Percentiles rank a stretch among this genome's conserved stretches.
Evolutionary conservation across 1,284 basidiomycete genomes (phyloP).

Genomic region (Mycena sp.): DNA sequence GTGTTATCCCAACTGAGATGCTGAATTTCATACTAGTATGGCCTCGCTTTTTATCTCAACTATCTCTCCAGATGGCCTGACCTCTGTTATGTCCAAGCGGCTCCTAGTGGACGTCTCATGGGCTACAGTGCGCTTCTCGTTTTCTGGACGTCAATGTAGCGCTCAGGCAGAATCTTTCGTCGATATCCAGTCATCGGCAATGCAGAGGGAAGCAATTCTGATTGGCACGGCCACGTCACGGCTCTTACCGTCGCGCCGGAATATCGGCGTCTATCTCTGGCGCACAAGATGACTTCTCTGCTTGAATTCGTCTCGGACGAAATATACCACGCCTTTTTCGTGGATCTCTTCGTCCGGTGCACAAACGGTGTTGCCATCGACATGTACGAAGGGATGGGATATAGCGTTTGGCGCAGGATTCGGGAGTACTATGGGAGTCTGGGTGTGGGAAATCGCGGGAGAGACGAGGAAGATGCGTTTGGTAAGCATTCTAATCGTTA

Average conservation of each 20-base stretch:
- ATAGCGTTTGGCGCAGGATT: slow-evolving; percentile 87
- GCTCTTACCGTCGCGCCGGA: slow-evolving; percentile 92
- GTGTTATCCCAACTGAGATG: not conserved
- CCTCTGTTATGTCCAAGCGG: slow-evolving; percentile 83
- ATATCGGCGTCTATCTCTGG: slow-evolving; percentile 86
- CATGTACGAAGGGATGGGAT: slow-evolving; percentile 90
- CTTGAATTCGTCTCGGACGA: slow-evolving; percentile 86
- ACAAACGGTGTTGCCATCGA: slow-evolving; percentile 79
- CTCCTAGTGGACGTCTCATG: slow-evolving; percentile 84
- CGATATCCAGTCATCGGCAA: slow-evolving; percentile 89
- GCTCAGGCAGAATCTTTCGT: too few relatives aligned
- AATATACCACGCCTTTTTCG: slow-evolving; percentile 82
- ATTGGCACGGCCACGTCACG: slow-evolving; percentile 92
- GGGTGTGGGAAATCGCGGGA: slow-evolving; percentile 70
- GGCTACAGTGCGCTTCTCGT: slow-evolving; percentile 72
- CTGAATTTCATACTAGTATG: slow-evolving; percentile 63
- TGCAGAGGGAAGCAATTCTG: slow-evolving; percentile 77
- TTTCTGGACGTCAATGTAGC: slow-evolving; percentile 11
- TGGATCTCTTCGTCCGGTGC: slow-evolving; percentile 90
- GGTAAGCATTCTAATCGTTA: slow-evolving; percentile 62
- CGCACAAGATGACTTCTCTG: slow-evolving; percentile 82
- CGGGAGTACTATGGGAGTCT: slow-evolving; percentile 89
- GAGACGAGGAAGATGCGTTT: slow-evolving; percentile 91
- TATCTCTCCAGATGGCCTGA: slow-evolving; percentile 93
- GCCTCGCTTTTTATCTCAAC: slow-evolving; percentile 85